These are phyloP conservation scores for Sclerotinia borealis DNA, from an alignment of 2,329 filamentous ascomycete species.

Conservation along the genomic window DNA sequence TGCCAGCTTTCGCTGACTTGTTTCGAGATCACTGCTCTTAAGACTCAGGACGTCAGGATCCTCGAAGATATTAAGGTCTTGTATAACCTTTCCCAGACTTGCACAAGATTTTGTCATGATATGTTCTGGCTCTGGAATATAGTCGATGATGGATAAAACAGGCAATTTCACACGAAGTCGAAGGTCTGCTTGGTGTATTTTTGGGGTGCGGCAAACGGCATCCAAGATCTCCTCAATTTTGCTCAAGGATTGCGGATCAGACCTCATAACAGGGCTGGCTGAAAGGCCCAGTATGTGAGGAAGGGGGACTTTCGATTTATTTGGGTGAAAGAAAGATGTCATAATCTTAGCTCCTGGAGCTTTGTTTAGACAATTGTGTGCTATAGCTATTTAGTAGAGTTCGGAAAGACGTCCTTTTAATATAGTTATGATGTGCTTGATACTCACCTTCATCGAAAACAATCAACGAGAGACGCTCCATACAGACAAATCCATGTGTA, in stretches of 20 bases:
- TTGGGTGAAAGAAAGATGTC: conserved; percentile 28
- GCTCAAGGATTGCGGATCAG: conserved; percentile 21
- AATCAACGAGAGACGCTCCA: conserved; percentile 48
- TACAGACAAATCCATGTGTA: conserved; percentile 53
- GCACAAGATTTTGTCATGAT: conserved; percentile 17
- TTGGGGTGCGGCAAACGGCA: conserved; percentile 51
- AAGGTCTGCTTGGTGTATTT: conserved; percentile 45
- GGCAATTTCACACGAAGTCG: conserved; percentile 27
- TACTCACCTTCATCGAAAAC: conserved; percentile 60
- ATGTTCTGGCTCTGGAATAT: conserved; percentile 3
- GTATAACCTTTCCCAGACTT: conserved; percentile 21
- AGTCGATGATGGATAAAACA: conserved; percentile 21
- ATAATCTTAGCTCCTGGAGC: conserved; percentile 31
- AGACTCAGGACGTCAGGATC: conserved; percentile 57
- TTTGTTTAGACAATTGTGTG: conserved; percentile 31
- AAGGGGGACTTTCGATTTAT: conserved; percentile 17
- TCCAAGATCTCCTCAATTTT: conserved; percentile 49
- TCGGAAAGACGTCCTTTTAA: neutral
- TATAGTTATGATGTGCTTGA: neutral
- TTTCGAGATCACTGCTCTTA: conserved; percentile 36
- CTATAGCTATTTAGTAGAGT: conserved; percentile 17
- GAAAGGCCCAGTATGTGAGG: conserved; percentile 32
- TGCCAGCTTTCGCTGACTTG: conserved; percentile 36
- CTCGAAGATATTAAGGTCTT: conserved; percentile 46
- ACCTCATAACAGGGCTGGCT: conserved; percentile 32